Base-by-base conservation (phyloP, 2,329 filamentous ascomycete species). In the Aspergillus sp. region DNA sequence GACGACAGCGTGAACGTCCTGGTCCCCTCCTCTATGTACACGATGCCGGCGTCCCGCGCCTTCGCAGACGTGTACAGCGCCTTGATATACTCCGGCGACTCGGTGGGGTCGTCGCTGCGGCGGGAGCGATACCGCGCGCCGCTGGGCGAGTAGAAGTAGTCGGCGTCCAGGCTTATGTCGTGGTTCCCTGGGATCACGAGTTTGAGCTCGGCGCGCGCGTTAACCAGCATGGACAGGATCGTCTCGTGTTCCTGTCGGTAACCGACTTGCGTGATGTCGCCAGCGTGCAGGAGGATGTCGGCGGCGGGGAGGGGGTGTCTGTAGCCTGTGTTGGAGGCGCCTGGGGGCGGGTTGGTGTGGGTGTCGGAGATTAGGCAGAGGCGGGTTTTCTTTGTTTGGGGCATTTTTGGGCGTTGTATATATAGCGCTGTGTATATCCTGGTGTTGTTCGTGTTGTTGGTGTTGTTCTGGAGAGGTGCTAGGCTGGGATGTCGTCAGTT, bases 181-280 rank as follows among this genome's bases (percentile, higher is more conserved):
- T 80, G 75, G 45, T 79, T 79, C 0, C 75, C 75, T 0, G 75
- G 68, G 37, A 80, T 78, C 13, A 79, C 68, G 15, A 80, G 58
- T 45, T 78, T 80, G 4, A 79, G 51, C 6, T 68, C 64, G 2
- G 73, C 73, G 10, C 70, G 55, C 22, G 72, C 64, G 1, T 45
- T 43, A 8, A 55, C 51, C 5, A 78, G 58, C 53, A 72, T 62
- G 4, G 60, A 45, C 10, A 75, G 44, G 2, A 67, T 64, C 8
- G 45, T 38, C 17, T 63, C 45, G 44, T 74, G 72, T 45, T 77
- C 69, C 10, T 49, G 26, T 8, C 63, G 35, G 8, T 56, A 54
- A 4, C 73, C 72, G 22, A 64, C 54, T 49, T 64, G 67, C 7
- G 74, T 78, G 24, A 78, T 54, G 51, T 78, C 74, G 32, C 74